A percentile compares a stretch with the other conserved stretches of the same genome.
These are phyloP conservation scores for Phanerochaete sordida DNA, from an alignment of 768 basidiomycete genomes.

Conservation along the genomic window DNA sequence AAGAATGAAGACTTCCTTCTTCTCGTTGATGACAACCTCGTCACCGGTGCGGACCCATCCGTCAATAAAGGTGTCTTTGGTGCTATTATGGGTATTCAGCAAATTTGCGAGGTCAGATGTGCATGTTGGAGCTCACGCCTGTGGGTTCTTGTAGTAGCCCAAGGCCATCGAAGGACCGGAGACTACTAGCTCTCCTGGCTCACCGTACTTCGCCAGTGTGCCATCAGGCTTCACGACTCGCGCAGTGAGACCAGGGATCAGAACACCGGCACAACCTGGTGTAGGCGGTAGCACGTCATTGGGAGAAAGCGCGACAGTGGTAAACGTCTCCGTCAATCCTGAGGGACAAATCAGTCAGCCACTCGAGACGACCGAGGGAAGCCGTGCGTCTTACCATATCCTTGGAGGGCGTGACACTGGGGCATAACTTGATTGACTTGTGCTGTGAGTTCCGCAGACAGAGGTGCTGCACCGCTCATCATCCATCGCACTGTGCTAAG, in stretches of 20 bases:
- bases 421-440: conserved; percentile 50
- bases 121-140: conserved; percentile 47
- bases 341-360: neutral
- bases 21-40: conserved; percentile 50
- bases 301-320: conserved; percentile 48
- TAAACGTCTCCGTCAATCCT: conserved; percentile 70
- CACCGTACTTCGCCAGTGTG: conserved; percentile 47
- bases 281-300: conserved; percentile 44
- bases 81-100: conserved; percentile 37
- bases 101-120: neutral
- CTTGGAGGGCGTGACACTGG: conserved; percentile 52
- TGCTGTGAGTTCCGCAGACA: conserved; percentile 31
- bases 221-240: conserved; percentile 59
- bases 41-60: conserved; percentile 71
- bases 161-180: conserved; percentile 37
- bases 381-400: conserved; percentile 39
- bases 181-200: conserved; percentile 58
- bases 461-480: conserved; percentile 31
- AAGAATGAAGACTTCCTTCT: conserved; percentile 55
- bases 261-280: conserved; percentile 46
- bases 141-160: conserved; percentile 49
- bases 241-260: conserved; percentile 52
- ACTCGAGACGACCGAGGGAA: neutral
- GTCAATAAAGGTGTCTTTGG: conserved; percentile 60
- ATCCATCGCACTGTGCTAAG: conserved; percentile 25